Evolutionary conservation across 164 flowering plant species (phyloP), one percentile per base, ranked within the genome.

Genomic region (Tetrastigma voinierianum): DNA sequence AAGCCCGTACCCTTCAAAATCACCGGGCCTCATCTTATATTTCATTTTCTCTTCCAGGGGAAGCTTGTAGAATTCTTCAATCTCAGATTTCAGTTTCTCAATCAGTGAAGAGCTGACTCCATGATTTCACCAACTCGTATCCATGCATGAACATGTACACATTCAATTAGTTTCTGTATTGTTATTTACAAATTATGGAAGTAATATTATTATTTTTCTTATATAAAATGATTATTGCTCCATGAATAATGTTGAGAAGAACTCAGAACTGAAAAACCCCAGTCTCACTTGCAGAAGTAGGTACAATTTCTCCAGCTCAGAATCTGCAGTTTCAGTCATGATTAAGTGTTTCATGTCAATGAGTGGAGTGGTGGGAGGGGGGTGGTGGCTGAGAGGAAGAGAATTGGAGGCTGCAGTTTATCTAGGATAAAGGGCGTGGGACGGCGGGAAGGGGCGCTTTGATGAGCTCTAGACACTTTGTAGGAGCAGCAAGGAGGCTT

Each of bases 211-310:
- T 46, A 25, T 25, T 25, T 25, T 25, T 25, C 7, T 25, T 7
- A 25, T 25, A 25, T 25, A 25, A 25, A 25, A 25, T 25, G 40
- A 25, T 25, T 25, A 25, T 4, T 2, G 9, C 49, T 15, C n/a
- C n/a, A n/a, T n/a, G n/a, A n/a, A n/a, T 1, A 6, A 62, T 19
- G 44, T 46, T 32, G 17, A 43, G 59, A n/a, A 6, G 4, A 21
- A n/a, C n/a, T n/a, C n/a, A n/a, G n/a, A 60, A 80, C 86, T 83
- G 80, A 80, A 45, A 80, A 15, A 15, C 86, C 86, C 83, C 80
- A 82, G 21, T 82, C 76, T n/a, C n/a, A n/a, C 59, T 72, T 64
- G 80, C 86, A n/a, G n/a, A 82, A 15, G 76, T 64, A 10, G 63
- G 68, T 82, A 76, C 68, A 82, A 69, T 69, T 70, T 78, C 44